Conservation (phyloP, 2,329 filamentous ascomycete genomes). For the Phaeosphaeriaceae sp. region DNA sequence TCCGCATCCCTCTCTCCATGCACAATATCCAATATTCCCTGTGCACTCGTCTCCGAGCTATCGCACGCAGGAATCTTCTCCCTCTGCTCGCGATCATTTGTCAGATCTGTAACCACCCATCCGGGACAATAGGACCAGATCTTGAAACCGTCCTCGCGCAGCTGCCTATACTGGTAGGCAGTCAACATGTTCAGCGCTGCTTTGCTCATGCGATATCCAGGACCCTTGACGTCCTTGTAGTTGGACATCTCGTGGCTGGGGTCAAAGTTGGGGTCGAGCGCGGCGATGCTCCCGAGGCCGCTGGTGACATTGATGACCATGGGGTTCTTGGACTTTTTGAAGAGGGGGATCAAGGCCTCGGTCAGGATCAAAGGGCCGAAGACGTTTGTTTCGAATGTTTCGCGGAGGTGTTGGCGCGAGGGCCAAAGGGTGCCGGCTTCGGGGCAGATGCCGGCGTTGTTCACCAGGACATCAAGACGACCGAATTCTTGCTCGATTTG, state of each 20-base stretch:
- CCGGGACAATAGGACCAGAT: constrained; percentile 43
- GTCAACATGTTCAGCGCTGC: constrained; percentile 48
- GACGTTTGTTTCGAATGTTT: constrained; percentile 48
- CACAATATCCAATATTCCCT: constrained; percentile 41
- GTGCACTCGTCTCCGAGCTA: constrained; percentile 42
- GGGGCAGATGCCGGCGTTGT: constrained; percentile 75
- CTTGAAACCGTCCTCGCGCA: constrained; percentile 32
- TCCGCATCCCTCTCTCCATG: constrained; percentile 41
- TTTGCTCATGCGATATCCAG: constrained; percentile 47
- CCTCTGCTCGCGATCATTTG: constrained; percentile 25
- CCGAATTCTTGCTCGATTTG: constrained; percentile 36
- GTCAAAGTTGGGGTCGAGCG: constrained; percentile 11
- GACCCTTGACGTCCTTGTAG: constrained; percentile 6
- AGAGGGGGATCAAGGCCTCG: constrained; percentile 41
- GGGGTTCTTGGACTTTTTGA: constrained; percentile 39
- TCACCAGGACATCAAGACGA: constrained; percentile 80
- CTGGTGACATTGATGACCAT: constrained; percentile 48
- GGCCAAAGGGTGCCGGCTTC: constrained; percentile 11
- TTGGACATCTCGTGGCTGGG: neutral
- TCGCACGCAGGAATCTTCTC: constrained; percentile 23
- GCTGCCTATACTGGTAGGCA: constrained; percentile 50
- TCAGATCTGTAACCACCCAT: constrained; percentile 39
- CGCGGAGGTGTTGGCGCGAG: constrained; percentile 26
- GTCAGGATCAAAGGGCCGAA: constrained; percentile 45
- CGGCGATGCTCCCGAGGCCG: constrained; percentile 40